These are phyloP conservation scores for Xylaria sp. DNA, from an alignment of 2,329 filamentous ascomycete species.

Conservation along the genomic window DNA sequence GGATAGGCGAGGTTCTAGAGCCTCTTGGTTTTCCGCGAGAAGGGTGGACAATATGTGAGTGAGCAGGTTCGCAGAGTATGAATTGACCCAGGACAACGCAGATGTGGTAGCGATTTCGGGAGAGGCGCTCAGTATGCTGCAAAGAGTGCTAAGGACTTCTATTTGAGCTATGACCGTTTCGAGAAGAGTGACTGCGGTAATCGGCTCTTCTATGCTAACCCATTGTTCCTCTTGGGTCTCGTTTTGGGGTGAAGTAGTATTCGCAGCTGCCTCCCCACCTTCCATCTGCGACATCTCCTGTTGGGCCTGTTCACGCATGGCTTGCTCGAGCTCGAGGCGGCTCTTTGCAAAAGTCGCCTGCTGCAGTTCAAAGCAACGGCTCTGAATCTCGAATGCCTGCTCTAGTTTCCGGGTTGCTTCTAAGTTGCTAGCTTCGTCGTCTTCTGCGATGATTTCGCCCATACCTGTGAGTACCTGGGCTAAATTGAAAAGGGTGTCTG, in stretches of 20 bases:
- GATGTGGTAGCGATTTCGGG: slow-evolving; percentile 1
- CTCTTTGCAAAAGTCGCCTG: slow-evolving; percentile 49
- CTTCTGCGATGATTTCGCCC: slow-evolving; percentile 68
- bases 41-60: slow-evolving; percentile 24
- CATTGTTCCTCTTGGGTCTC: slow-evolving; percentile 64
- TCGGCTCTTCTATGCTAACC: slow-evolving; percentile 73
- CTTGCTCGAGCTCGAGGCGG: slow-evolving; percentile 48
- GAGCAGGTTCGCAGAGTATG: slow-evolving; percentile 64
- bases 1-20: slow-evolving; percentile 22
- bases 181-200: slow-evolving; percentile 72
- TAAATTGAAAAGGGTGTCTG: slow-evolving; percentile 77
- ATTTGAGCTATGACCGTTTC: slow-evolving; percentile 76
- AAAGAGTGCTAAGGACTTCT: slow-evolving; percentile 63
- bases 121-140: slow-evolving; percentile 57
- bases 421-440: slow-evolving; percentile 57
- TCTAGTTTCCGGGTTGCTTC: slow-evolving; percentile 54
- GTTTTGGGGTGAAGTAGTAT: slow-evolving; percentile 48
- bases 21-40: slow-evolving; percentile 24
- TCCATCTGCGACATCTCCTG: slow-evolving; percentile 36
- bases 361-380: slow-evolving; percentile 63
- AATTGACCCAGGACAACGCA: slow-evolving; percentile 66
- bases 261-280: slow-evolving; percentile 8
- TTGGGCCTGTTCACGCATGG: slow-evolving; percentile 41
- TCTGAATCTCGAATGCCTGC: slow-evolving; percentile 46
- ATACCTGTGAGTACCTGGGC: slow-evolving; percentile 75